A percentile compares a stretch with the other conserved stretches of the same genome.
Evolutionary conservation across 768 basidiomycete species (phyloP).

Genomic region (Dacryopinax primogenitus): DNA sequence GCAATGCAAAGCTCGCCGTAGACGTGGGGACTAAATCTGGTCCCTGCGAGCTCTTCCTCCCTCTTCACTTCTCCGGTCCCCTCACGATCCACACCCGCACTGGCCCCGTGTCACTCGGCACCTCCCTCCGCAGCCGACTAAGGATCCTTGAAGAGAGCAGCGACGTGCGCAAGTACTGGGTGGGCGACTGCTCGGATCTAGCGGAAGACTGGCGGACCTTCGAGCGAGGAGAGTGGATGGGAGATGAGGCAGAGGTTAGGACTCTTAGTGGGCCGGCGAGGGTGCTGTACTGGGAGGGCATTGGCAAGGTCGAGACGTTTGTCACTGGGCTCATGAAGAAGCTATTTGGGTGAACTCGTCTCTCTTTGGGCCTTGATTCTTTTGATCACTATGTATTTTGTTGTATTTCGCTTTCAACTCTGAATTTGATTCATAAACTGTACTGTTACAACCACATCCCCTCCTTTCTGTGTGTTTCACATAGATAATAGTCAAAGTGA

Average conservation of each 20-base stretch:
- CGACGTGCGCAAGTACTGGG: background rate
- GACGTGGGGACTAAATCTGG: background rate
- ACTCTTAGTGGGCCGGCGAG: background rate
- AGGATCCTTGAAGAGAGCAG: background rate
- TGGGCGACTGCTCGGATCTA: background rate
- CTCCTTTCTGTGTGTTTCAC: too few relatives aligned
- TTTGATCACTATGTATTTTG: too few relatives aligned
- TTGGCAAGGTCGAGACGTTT: background rate
- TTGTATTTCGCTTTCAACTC: too few relatives aligned
- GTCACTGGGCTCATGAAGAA: background rate
- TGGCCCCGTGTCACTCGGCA: background rate
- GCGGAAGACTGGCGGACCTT: background rate
- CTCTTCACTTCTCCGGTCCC: background rate
- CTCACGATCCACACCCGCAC: background rate
- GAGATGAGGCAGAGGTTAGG: background rate
- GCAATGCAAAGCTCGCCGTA: background rate
- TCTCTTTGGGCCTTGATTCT: too few relatives aligned
- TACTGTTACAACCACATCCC: too few relatives aligned
- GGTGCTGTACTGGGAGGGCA: background rate
- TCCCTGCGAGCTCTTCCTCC: background rate
- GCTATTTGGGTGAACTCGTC: background rate
- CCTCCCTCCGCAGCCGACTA: background rate
- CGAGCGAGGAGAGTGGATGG: background rate
- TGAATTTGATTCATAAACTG: too few relatives aligned
- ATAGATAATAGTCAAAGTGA: too few relatives aligned